These are phyloP conservation scores for Stereocaulon alpinum DNA, from an alignment of 495 filamentous ascomycete genomes.

Conservation along the genomic window DNA sequence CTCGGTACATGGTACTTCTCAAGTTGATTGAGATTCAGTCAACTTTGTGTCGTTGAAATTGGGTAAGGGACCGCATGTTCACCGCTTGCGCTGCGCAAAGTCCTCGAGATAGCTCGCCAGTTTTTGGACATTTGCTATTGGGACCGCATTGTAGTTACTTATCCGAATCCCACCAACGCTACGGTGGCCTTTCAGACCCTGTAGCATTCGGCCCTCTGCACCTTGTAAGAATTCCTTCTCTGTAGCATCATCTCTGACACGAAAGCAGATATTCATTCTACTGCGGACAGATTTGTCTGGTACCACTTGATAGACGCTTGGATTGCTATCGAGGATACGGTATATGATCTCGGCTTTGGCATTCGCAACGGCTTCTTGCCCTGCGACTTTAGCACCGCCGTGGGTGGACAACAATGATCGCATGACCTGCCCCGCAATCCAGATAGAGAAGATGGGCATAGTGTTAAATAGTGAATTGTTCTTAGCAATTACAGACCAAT, in stretches of 20 bases:
- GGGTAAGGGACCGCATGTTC: neutral
- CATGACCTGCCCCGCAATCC: constrained; percentile 78
- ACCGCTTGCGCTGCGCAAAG: constrained; percentile 34
- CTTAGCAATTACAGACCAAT: constrained; percentile 72
- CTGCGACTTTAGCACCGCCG: constrained; percentile 53
- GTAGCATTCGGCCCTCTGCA: constrained; percentile 50
- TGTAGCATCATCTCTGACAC: constrained; percentile 52
- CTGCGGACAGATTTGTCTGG: constrained; percentile 62
- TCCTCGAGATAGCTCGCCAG: constrained; percentile 46
- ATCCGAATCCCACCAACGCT: constrained; percentile 55
- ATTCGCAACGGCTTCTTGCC: constrained; percentile 57
- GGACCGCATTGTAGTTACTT: constrained; percentile 50
- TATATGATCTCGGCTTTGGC: constrained; percentile 70
- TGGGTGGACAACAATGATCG: constrained; percentile 49
- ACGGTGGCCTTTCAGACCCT: constrained; percentile 54
- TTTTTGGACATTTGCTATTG: constrained; percentile 46
- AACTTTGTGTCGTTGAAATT: neutral
- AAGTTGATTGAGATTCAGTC: neutral
- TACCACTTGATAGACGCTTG: constrained; percentile 59
- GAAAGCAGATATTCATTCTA: constrained; percentile 89
- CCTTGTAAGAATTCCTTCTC: constrained; percentile 73
- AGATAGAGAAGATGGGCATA: constrained; percentile 83
- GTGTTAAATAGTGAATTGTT: constrained; percentile 93
- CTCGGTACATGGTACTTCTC: too few relatives aligned
- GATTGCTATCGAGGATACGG: constrained; percentile 57